Evolutionary conservation across 768 basidiomycete genomes (phyloP).

Genomic region (Mycena vitilis): DNA sequence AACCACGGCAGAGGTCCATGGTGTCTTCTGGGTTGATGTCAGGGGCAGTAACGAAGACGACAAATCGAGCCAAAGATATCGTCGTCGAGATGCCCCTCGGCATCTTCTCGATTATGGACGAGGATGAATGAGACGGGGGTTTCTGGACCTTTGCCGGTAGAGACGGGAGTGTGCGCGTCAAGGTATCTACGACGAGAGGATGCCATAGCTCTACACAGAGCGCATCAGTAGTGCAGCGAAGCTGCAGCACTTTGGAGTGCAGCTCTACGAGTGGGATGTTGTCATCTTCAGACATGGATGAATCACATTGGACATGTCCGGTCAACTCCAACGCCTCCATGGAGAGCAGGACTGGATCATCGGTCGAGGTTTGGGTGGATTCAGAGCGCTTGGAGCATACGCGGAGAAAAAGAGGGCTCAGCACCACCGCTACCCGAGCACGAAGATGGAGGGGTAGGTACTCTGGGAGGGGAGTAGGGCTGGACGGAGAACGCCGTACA

Average conservation of each 20-base stretch:
- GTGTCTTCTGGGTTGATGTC: constrained; percentile 84
- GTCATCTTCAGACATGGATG: constrained; percentile 61
- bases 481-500: constrained; percentile 39
- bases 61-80: constrained; percentile 69
- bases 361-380: constrained; percentile 45
- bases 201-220: constrained; percentile 79
- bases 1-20: constrained; percentile 74
- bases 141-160: constrained; percentile 41
- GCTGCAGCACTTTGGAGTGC: constrained; percentile 56
- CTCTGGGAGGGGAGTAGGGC: constrained; percentile 45
- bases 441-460: constrained; percentile 59
- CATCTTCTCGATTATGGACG: constrained; percentile 54
- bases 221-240: constrained; percentile 65
- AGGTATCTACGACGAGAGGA: constrained; percentile 62
- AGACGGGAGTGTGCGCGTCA: constrained; percentile 62
- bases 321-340: constrained; percentile 66
- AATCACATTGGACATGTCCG: constrained; percentile 59
- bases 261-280: constrained; percentile 55
- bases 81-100: constrained; percentile 68
- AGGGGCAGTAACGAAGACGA: constrained; percentile 77
- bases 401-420: constrained; percentile 66
- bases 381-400: constrained; percentile 54
- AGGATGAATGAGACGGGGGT: constrained; percentile 24
- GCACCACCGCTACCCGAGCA: constrained; percentile 51
- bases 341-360: constrained; percentile 66